These are phyloP conservation scores for Colletotrichum somersetense DNA, from an alignment of 2,329 filamentous ascomycete genomes.

Conservation along the genomic window DNA sequence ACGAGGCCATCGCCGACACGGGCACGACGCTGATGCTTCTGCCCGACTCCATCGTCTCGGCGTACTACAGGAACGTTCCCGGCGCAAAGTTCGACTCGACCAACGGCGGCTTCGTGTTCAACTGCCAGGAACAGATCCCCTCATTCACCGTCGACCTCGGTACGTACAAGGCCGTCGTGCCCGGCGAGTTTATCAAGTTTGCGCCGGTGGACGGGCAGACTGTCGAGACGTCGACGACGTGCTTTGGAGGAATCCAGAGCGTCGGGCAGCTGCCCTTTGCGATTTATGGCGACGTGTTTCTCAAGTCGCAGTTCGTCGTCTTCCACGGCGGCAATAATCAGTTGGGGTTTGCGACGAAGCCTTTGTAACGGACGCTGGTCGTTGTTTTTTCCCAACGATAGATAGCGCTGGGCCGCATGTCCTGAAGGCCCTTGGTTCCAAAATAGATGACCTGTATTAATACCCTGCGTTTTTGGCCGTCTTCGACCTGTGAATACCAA, in stretches of 20 bases:
- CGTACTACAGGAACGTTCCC: constrained; percentile 71
- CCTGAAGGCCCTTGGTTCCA: neutral
- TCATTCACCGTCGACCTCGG: constrained; percentile 54
- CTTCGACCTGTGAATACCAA: neutral
- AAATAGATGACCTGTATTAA: neutral
- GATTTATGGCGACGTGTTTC: constrained; percentile 56
- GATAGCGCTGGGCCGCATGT: neutral
- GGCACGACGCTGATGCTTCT: constrained; percentile 76
- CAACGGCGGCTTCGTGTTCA: constrained; percentile 69
- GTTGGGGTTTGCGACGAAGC: constrained; percentile 58
- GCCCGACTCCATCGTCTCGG: constrained; percentile 63
- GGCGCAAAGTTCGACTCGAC: constrained; percentile 60
- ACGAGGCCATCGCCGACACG: constrained; percentile 75
- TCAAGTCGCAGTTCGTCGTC: constrained; percentile 61
- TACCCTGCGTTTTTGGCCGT: neutral
- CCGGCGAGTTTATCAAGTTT: constrained; percentile 56
- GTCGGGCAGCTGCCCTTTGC: constrained; percentile 53
- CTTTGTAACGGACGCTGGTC: constrained; percentile 26
- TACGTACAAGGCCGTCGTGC: constrained; percentile 51
- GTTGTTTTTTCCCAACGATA: neutral
- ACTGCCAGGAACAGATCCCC: constrained; percentile 65
- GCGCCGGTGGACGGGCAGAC: constrained; percentile 45
- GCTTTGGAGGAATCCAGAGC: constrained; percentile 56
- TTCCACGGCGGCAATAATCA: constrained; percentile 51
- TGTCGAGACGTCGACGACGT: constrained; percentile 43